These are phyloP conservation scores for Diaporthe australafricana DNA, from an alignment of 2,329 filamentous ascomycete genomes.

Conservation along the genomic window DNA sequence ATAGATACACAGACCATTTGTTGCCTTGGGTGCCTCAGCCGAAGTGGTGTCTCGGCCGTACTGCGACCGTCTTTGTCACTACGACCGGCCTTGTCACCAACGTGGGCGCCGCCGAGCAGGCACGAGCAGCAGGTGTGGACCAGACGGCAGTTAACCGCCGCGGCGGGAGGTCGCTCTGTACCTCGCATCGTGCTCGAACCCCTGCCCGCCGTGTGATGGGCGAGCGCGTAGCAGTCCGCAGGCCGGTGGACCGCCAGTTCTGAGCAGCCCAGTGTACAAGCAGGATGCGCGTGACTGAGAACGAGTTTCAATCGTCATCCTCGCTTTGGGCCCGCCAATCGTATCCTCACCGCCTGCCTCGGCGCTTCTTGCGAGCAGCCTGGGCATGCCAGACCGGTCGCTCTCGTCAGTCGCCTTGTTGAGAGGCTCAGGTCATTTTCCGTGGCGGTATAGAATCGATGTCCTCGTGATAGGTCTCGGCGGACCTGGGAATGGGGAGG, in stretches of 20 bases:
- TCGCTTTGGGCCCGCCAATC: constrained; percentile 24
- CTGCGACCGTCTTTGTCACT: too few species aligned
- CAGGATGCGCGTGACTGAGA: not conserved
- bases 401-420: not conserved
- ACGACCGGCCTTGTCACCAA: constrained; percentile 23
- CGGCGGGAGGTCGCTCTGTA: not conserved
- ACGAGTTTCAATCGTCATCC: constrained; percentile 7
- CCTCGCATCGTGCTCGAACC: not conserved
- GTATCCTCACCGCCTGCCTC: constrained; percentile 19
- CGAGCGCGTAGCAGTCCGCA: constrained; percentile 3
- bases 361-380: not conserved
- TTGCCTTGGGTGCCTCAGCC: constrained; percentile 13
- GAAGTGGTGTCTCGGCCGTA: constrained; percentile 35
- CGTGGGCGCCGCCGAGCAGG: constrained; percentile 13
- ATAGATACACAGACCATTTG: constrained; percentile 19
- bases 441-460: not conserved
- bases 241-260: not conserved
- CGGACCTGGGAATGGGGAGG: not conserved
- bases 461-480: not conserved
- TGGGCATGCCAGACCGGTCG: not conserved
- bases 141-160: constrained; percentile 21
- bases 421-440: not conserved
- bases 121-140: not conserved
- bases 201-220: not conserved
- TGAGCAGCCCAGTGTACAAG: constrained; percentile 1